A percentile compares a stretch with the other conserved stretches of the same genome.
phyloP scores from a whole-genome alignment of 176 grass and related monocot genomes.

The Ensete glaucum region DNA sequence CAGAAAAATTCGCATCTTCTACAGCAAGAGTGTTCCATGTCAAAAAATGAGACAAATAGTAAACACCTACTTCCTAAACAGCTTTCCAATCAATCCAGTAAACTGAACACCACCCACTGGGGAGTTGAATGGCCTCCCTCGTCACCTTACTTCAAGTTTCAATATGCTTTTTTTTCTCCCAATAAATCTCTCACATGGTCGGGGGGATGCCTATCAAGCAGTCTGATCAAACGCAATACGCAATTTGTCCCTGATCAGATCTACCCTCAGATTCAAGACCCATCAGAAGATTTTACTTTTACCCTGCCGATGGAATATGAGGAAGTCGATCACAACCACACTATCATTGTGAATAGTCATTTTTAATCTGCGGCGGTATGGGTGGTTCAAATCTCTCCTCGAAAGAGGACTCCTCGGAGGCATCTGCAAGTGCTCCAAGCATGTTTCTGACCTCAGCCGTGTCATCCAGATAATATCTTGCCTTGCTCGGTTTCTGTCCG shows the following conservation, averaged over 20 bases:
- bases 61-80: not conserved
- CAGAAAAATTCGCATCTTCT: not conserved
- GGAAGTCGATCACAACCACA: not conserved
- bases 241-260: not conserved
- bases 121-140: not conserved
- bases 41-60: not conserved
- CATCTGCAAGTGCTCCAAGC: conserved; percentile 53
- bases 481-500: conserved; percentile 66
- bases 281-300: not conserved
- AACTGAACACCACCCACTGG: not conserved
- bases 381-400: conserved; percentile 15
- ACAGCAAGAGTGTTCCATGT: not conserved
- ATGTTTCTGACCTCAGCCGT: conserved; percentile 46
- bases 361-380: not conserved
- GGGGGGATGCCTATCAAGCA: not conserved
- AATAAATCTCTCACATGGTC: not conserved
- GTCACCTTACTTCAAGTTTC: not conserved
- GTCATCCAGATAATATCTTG: conserved; percentile 59
- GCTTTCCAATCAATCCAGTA: not conserved
- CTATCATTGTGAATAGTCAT: not conserved
- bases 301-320: not conserved
- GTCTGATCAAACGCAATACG: not conserved
- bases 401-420: conserved; percentile 23
- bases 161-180: not conserved
- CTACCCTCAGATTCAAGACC: not conserved